Evolutionary conservation across 2,329 filamentous ascomycete species (phyloP).

Genomic region (Aschersonia sp.): DNA sequence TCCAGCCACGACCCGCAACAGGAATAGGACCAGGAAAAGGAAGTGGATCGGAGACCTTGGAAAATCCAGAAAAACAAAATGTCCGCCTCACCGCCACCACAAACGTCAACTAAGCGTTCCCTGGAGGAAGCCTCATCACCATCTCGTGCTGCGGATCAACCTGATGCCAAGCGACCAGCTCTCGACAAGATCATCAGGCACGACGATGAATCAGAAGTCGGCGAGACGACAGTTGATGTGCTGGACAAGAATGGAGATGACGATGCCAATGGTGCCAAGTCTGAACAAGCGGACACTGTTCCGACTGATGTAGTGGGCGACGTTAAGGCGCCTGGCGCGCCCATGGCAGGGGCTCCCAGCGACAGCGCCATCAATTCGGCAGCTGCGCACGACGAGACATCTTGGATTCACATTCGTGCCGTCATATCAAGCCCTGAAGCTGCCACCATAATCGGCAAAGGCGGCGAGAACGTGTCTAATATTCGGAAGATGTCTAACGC

Average conservation of each 20-base stretch:
- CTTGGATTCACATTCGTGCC: slow-evolving; percentile 92
- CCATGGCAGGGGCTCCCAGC: slow-evolving; percentile 13
- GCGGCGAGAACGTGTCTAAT: slow-evolving; percentile 94
- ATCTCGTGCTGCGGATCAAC: slow-evolving; percentile 79
- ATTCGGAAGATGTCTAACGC: slow-evolving; percentile 90
- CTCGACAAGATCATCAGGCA: slow-evolving; percentile 81
- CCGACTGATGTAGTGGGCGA: slow-evolving; percentile 17
- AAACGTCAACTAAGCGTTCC: slow-evolving; percentile 72
- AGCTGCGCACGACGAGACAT: slow-evolving; percentile 69
- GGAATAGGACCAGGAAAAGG: not conserved
- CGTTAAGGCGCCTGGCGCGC: slow-evolving; percentile 9
- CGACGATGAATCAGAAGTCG: slow-evolving; percentile 36
- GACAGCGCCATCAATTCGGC: slow-evolving; percentile 26
- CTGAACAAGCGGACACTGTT: slow-evolving; percentile 12
- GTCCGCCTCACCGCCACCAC: slow-evolving; percentile 55
- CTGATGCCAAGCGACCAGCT: slow-evolving; percentile 91
- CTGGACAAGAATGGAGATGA: slow-evolving; percentile 34
- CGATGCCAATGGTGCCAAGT: slow-evolving; percentile 34
- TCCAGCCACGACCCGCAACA: slow-evolving; percentile 12
- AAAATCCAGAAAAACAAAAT: slow-evolving; percentile 29
- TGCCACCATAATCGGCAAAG: slow-evolving; percentile 95
- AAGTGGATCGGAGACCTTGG: not conserved
- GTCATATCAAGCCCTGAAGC: slow-evolving; percentile 96
- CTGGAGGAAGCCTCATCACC: slow-evolving; percentile 95
- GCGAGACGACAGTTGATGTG: slow-evolving; percentile 20